Evolutionary conservation across 2,329 filamentous ascomycete genomes (phyloP), one percentile per base, ranked within the genome.

Genomic region (Hypoxylon sp.): DNA sequence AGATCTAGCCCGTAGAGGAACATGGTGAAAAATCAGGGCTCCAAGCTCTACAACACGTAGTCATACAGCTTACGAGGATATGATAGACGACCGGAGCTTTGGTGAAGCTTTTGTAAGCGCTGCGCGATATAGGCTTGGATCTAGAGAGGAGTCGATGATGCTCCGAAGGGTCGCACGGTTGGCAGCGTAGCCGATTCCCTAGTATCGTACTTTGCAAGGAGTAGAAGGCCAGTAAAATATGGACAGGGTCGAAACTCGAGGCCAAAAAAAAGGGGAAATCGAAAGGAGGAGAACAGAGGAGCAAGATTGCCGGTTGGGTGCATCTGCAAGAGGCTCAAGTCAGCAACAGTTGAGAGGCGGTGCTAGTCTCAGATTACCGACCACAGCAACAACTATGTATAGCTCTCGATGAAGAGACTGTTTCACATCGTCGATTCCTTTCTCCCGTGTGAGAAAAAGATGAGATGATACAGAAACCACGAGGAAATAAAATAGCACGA

Each of bases 301-400:
- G 26, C 3, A 46, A 5, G 5, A 51, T 47, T 13, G 22, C 8
- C 11, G 24, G 26, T 55, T 46, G 46, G 56, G 3, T 19, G 26
- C 19, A 35, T 66, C 68, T 66, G 62, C 29, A 17, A 19, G 52
- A 64, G 29, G 48, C 37, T 61, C 46, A 61, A 42, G 63, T 70
- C 55, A 68, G 68, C 62, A 31, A 66, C 22, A 24, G 61, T 61
- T 39, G 31, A 59, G 63, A 51, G 26, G 50, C 29, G 61, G 58
- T 47, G 54, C 31, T 17, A 26, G 50, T 63, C 53, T 67, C 54
- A 64, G 65, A 68, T 65, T 68, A 60, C 61, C 53, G 62, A 70
- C 56, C 56, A 55, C 42, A 68, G 64, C 54, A 57, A 57, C 48
- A 57, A 68, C 47, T 50, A 48, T 56, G 19, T 37, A 39, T 42